Percentiles rank a stretch among this genome's conserved stretches.
phyloP scores from a whole-genome alignment of 768 basidiomycete genomes.

The Lanmaoa rubissima region DNA sequence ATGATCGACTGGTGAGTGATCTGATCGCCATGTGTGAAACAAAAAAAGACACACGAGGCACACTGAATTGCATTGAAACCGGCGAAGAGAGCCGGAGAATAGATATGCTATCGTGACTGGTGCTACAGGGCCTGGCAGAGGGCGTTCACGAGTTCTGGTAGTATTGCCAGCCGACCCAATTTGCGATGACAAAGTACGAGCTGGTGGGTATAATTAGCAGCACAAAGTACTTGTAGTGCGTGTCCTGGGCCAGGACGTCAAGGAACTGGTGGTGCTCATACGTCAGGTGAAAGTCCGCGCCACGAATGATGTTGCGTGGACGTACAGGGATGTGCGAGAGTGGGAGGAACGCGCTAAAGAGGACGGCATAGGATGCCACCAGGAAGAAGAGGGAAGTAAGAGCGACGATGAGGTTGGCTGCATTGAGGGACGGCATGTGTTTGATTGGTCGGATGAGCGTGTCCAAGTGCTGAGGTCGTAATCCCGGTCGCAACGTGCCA shows the following conservation, averaged over 20 bases:
- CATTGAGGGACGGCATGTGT: constrained; percentile 31
- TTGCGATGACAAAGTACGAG: constrained; percentile 91
- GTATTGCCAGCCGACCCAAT: constrained; percentile 99
- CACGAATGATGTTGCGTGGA: constrained; percentile 7
- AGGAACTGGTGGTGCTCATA: constrained; percentile 47
- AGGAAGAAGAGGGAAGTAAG: constrained; percentile 52
- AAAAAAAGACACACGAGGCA: constrained; percentile 22
- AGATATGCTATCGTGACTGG: constrained; percentile 1
- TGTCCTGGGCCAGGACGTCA: constrained; percentile 64
- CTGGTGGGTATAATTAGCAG: constrained; percentile 78
- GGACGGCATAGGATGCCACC: constrained; percentile 57
- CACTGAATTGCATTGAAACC: constrained; percentile 15
- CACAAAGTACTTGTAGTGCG: constrained; percentile 87
- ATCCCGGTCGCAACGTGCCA: constrained; percentile 27
- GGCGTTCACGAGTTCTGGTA: constrained; percentile 76
- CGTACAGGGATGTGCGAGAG: constrained; percentile 50
- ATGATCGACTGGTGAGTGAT: constrained; percentile 19
- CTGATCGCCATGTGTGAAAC: constrained; percentile 17
- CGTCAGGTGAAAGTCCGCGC: constrained; percentile 16
- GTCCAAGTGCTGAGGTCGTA: constrained; percentile 23
- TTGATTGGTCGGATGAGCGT: constrained; percentile 13
- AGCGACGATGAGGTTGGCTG: constrained; percentile 48
- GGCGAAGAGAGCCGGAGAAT: constrained; percentile 5
- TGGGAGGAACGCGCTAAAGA: constrained; percentile 66
- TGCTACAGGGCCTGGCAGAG: background rate